These are phyloP conservation scores for Lophium mytilinum DNA, from an alignment of 495 filamentous ascomycete genomes.

Conservation along the genomic window DNA sequence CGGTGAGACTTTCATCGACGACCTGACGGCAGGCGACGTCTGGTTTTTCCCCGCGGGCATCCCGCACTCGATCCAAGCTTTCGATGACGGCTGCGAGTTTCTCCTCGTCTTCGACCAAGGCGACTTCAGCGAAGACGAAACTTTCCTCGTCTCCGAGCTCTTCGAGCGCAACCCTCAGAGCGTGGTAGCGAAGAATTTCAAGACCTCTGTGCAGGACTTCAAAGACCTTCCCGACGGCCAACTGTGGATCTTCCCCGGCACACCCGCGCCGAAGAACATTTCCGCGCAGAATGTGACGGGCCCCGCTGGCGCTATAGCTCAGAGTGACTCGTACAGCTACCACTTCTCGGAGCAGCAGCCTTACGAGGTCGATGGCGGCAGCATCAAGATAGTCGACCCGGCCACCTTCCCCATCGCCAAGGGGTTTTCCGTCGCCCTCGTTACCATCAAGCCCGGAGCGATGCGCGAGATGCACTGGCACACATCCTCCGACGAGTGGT, in stretches of 20 bases:
- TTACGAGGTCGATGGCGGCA: slow-evolving; percentile 47
- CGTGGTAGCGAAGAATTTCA: slow-evolving; percentile 58
- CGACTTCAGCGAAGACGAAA: slow-evolving; percentile 59
- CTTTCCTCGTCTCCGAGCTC: slow-evolving; percentile 60
- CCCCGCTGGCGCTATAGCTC: slow-evolving; percentile 51
- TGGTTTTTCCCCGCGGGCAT: slow-evolving; percentile 67
- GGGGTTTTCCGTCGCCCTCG: slow-evolving; percentile 53
- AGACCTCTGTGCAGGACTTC: slow-evolving; percentile 49
- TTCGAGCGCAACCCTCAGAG: slow-evolving; percentile 54
- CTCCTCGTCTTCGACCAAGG: slow-evolving; percentile 62
- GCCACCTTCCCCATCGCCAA: slow-evolving; percentile 56
- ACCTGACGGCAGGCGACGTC: slow-evolving; percentile 58
- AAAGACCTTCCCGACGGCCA: slow-evolving; percentile 47
- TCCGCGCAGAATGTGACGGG: slow-evolving; percentile 43
- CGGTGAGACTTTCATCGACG: slow-evolving; percentile 59
- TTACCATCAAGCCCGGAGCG: slow-evolving; percentile 56
- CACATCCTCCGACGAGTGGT: slow-evolving; percentile 64
- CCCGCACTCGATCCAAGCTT: slow-evolving; percentile 60
- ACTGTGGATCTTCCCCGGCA: slow-evolving; percentile 64
- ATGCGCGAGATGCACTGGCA: slow-evolving; percentile 80
- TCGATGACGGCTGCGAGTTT: slow-evolving; percentile 61
- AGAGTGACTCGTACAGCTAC: slow-evolving; percentile 50
- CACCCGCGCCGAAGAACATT: slow-evolving; percentile 48
- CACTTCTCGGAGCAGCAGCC: slow-evolving; percentile 56
- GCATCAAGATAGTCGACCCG: slow-evolving; percentile 56